These are phyloP conservation scores for Medicago arabica DNA, from an alignment of 306 rosid genomes.

Conservation along the genomic window DNA sequence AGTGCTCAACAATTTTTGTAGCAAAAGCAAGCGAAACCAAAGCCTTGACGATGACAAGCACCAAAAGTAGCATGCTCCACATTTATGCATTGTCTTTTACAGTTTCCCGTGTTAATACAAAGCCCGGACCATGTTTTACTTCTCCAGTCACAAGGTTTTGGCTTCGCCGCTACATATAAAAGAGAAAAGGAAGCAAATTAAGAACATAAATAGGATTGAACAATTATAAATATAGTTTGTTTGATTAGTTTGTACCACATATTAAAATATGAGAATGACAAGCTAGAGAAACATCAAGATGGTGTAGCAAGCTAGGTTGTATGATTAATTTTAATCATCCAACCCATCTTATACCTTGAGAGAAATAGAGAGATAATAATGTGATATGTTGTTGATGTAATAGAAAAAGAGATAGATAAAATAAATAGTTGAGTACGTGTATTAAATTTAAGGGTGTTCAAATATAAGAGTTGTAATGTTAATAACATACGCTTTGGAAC, in stretches of 20 bases:
- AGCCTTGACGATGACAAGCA: neutral
- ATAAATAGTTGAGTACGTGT: no score
- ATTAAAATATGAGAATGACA: neutral
- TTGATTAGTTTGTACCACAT: neutral
- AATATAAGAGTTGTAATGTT: no score
- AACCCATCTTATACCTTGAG: no score
- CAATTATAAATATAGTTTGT: neutral
- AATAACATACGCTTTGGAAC: no score
- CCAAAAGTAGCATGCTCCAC: neutral
- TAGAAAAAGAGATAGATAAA: no score
- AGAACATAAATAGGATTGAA: neutral
- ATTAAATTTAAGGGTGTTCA: no score
- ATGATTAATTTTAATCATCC: no score
- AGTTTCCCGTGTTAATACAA: neutral
- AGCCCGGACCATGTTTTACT: conserved; percentile 12
- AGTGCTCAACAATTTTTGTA: neutral
- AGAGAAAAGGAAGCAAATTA: neutral
- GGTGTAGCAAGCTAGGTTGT: no score
- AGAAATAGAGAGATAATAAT: no score
- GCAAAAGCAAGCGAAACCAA: conserved; percentile 18
- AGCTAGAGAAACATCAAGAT: neutral
- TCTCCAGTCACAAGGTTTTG: neutral
- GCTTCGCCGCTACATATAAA: neutral
- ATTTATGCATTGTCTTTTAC: neutral
- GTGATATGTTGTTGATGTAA: no score